Evolutionary conservation across 1,139 yeast genomes (phyloP), one percentile per base, ranked within the genome.

Genomic region (Sugiyamaella xylanicola): DNA sequence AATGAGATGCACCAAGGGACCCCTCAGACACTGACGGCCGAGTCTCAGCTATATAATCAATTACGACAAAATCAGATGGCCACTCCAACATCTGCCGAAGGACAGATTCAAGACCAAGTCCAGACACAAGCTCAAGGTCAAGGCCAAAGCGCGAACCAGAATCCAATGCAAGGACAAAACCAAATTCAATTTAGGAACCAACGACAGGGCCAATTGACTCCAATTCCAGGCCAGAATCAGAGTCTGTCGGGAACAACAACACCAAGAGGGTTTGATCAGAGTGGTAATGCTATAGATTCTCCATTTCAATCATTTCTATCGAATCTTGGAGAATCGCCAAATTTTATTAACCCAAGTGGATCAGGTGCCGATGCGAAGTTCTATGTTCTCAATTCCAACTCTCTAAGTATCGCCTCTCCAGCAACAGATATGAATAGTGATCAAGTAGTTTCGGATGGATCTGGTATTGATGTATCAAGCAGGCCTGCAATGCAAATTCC

Each of bases 301-400:
- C 56, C 59, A 8, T 51, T 56, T 22, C 59, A 56, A 43, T 35
- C 53, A 2, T 56, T 56, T 48, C 44, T 56, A 40, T 51, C 53
- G 9, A 54, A 46, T 8, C 44, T 56, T 36, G 48, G 42, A 15
- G 51, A 46, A 11, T 44, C 51, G 3, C 40, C 56, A 1, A 43
- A 21, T 20, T 43, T 53, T 17, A 50, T 45, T 7, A 42, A 41
- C 2, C 17, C 49, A 8, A n/a, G 37, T n/a, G 48, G 50, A 16
- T 8, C 36, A 11, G 48, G 43, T 19, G 42, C n/a, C 17, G 56
- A 43, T 7, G 20, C 50, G 9, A 54, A 54, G 40, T 50, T 46
- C 42, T 45, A 39, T 16, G 39, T 51, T 7, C 54, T 48, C 29
- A 54, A 52, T 15, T 54, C 57, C 2, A 39, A 21, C 13, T 27